Percentiles rank a stretch among this genome's conserved stretches.
Conservation (phyloP, 2,329 filamentous ascomycete genomes). For the Microascus cirrosus region DNA sequence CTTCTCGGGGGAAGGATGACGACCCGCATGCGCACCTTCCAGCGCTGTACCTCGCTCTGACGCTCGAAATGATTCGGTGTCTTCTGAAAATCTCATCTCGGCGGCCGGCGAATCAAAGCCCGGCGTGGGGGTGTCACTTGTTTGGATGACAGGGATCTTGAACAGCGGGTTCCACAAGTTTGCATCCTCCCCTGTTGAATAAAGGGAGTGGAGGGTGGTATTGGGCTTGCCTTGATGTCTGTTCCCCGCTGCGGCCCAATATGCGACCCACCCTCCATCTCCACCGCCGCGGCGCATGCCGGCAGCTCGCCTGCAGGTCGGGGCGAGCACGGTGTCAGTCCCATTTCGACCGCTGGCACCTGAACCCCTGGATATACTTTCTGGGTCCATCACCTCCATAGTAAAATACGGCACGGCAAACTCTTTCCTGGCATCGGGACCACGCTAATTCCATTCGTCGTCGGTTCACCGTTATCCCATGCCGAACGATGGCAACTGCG, state of each 20-base stretch:
- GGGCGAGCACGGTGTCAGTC: background rate
- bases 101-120: background rate
- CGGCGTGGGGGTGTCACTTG: background rate
- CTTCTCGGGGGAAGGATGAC: background rate
- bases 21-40: background rate
- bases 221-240: background rate
- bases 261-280: background rate
- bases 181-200: background rate
- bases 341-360: background rate
- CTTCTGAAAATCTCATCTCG: background rate
- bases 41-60: background rate
- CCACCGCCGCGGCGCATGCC: background rate
- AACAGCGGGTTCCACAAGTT: background rate
- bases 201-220: background rate
- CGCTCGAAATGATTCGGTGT: background rate
- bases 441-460: too few species aligned
- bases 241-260: background rate
- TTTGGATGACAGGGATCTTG: background rate
- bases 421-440: too few species aligned
- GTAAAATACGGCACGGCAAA: too few species aligned
- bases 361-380: background rate
- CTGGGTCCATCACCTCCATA: too few species aligned
- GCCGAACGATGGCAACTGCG: too few species aligned
- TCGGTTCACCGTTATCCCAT: too few species aligned
- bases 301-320: background rate